phyloP scores from a whole-genome alignment of 768 basidiomycete genomes.

The Arthromyces matolae region DNA sequence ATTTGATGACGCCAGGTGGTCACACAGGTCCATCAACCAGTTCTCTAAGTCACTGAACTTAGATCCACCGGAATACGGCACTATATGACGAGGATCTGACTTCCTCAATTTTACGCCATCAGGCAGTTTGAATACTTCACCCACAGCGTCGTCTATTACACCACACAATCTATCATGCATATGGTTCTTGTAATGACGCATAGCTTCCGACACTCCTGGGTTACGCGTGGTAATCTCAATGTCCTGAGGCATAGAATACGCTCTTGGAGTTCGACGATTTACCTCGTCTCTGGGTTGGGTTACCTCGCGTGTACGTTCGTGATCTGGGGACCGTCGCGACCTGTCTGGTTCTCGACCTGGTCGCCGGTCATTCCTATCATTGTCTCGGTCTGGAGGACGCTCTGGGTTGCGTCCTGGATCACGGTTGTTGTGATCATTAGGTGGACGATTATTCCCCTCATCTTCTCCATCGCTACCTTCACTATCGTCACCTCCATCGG shows the following conservation, averaged over 20 bases:
- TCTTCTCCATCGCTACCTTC: neutral
- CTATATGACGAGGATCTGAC: neutral
- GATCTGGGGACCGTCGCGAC: too few species aligned
- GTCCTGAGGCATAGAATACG: too few species aligned
- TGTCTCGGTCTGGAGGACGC: too few species aligned
- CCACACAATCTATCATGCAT: neutral
- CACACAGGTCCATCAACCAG: neutral
- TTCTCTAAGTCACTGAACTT: neutral
- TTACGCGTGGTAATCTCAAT: neutral
- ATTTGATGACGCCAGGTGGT: neutral
- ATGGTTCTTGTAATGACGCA: neutral
- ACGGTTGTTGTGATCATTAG: too few species aligned
- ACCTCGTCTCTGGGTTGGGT: too few species aligned
- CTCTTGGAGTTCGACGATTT: too few species aligned
- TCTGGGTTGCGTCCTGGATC: too few species aligned
- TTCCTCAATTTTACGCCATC: neutral
- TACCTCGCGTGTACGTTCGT: too few species aligned
- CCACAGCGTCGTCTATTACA: neutral
- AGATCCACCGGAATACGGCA: neutral
- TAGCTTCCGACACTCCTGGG: neutral
- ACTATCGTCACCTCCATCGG: neutral
- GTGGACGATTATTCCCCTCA: too few species aligned
- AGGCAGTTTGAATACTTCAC: neutral
- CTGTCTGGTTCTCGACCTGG: too few species aligned
- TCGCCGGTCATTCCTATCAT: too few species aligned